Conservation (phyloP, 2,329 filamentous ascomycete genomes). For the Stagonosporopsis cucurbitacearum region DNA sequence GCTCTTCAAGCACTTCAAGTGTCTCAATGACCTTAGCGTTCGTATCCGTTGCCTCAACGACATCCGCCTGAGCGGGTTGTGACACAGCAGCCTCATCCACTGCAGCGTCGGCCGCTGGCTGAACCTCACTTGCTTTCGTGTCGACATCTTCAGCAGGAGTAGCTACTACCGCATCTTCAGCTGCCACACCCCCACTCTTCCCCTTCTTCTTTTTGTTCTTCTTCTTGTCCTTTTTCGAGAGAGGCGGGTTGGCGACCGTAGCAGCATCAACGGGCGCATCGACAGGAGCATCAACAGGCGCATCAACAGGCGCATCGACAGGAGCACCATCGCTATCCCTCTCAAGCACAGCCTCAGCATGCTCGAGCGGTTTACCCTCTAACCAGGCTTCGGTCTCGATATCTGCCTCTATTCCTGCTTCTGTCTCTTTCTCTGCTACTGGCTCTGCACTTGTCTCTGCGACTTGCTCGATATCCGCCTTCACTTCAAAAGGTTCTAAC, state of each 20-base stretch:
- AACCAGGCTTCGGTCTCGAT: slow-evolving; percentile 9
- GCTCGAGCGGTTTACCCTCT: slow-evolving; percentile 5
- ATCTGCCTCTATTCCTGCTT: not conserved
- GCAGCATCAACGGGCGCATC: slow-evolving; percentile 8
- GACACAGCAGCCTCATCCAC: not conserved
- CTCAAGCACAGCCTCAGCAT: slow-evolving; percentile 6
- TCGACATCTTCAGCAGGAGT: not conserved
- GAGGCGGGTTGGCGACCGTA: slow-evolving; percentile 20
- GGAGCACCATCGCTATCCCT: not conserved
- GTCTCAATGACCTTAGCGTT: too few species aligned
- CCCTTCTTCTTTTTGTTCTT: slow-evolving; percentile 36
- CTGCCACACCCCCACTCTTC: slow-evolving; percentile 16
- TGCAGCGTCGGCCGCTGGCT: not conserved
- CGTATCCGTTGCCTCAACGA: not conserved
- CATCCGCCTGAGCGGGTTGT: too few species aligned
- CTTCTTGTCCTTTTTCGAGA: slow-evolving; percentile 28
- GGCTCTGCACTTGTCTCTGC: too few species aligned
- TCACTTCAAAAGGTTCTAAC: too few species aligned
- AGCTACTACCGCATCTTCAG: slow-evolving; percentile 12
- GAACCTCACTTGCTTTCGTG: too few species aligned
- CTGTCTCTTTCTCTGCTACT: not conserved
- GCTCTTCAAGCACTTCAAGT: not conserved
- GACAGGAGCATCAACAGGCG: not conserved
- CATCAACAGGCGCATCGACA: not conserved
- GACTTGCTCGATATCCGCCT: too few species aligned